Evolutionary conservation across 116 monocot genomes (phyloP).

Genomic region (Posidonia oceanica): DNA sequence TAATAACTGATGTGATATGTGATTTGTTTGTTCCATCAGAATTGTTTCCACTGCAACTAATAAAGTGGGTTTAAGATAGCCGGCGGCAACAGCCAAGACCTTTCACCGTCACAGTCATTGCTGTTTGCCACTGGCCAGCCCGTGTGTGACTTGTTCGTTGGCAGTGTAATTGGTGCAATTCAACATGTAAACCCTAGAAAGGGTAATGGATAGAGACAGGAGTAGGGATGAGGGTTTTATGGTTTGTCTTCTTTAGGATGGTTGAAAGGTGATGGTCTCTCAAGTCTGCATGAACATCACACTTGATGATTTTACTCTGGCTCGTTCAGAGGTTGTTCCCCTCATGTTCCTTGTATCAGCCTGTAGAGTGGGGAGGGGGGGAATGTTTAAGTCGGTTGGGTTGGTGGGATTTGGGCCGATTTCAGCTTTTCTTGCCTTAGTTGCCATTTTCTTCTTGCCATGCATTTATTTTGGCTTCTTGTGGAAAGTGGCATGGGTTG

Average conservation of each 20-base stretch:
- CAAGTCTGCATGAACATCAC: slow-evolving; percentile 10
- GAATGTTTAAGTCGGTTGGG: slow-evolving; percentile 9
- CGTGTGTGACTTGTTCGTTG: background rate
- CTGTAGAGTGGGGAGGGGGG: background rate
- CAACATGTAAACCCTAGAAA: slow-evolving; percentile 9
- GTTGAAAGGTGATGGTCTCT: slow-evolving; percentile 4
- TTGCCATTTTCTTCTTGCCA: background rate
- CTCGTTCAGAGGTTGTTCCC: slow-evolving; percentile 10
- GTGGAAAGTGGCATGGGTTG: background rate
- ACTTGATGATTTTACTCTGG: slow-evolving; percentile 14
- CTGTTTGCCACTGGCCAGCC: background rate
- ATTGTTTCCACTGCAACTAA: background rate
- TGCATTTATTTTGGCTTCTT: background rate
- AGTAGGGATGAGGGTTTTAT: slow-evolving; percentile 8
- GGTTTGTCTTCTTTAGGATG: slow-evolving; percentile 9
- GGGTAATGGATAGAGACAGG: background rate
- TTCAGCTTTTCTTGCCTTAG: background rate
- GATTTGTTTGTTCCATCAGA: background rate
- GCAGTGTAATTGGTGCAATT: slow-evolving; percentile 1
- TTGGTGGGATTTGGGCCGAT: slow-evolving; percentile 11
- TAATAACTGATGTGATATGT: slow-evolving; percentile 4
- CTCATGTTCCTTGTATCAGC: slow-evolving; percentile 5
- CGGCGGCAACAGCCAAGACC: slow-evolving; percentile 7
- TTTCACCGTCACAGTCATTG: slow-evolving; percentile 7
- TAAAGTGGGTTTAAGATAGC: background rate